phyloP scores from a whole-genome alignment of 352 stramenopile species.

The Pythium phragmitis region DNA sequence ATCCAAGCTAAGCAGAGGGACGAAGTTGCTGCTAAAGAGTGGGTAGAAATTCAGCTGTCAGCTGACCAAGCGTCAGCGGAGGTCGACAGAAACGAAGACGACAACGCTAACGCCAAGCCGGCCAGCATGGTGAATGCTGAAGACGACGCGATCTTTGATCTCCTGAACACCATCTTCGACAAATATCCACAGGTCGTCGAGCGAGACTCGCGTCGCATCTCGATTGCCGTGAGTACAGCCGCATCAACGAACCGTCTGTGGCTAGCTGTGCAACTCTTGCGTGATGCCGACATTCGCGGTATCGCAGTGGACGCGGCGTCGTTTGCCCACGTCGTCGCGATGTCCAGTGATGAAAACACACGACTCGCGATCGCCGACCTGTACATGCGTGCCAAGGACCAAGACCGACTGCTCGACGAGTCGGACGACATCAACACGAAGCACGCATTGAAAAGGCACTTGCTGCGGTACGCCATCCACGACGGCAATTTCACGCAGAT shows the following conservation, averaged over 20 bases:
- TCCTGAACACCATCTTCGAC: constrained; percentile 53
- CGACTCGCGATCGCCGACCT: constrained; percentile 55
- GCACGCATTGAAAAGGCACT: constrained; percentile 57
- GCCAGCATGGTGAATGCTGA: not conserved
- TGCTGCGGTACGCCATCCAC: constrained; percentile 57
- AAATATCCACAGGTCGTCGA: constrained; percentile 39
- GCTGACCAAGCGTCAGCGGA: no score
- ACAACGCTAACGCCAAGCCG: not conserved
- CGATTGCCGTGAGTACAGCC: constrained; percentile 56
- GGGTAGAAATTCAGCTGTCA: no score
- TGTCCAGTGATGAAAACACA: constrained; percentile 37
- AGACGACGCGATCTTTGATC: constrained; percentile 21
- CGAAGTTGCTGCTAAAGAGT: not conserved
- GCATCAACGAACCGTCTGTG: constrained; percentile 36
- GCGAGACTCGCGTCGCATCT: constrained; percentile 53
- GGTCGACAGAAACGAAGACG: no score
- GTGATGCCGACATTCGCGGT: constrained; percentile 36
- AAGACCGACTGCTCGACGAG: constrained; percentile 48
- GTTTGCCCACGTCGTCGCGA: constrained; percentile 63
- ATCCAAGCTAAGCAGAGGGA: not conserved
- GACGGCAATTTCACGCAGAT: constrained; percentile 77
- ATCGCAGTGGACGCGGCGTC: constrained; percentile 56
- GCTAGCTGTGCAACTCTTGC: constrained; percentile 42
- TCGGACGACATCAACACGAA: constrained; percentile 41
- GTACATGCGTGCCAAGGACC: constrained; percentile 56